Base-by-base conservation (phyloP, 805 yeast species). In the Yarrowia sp. region DNA sequence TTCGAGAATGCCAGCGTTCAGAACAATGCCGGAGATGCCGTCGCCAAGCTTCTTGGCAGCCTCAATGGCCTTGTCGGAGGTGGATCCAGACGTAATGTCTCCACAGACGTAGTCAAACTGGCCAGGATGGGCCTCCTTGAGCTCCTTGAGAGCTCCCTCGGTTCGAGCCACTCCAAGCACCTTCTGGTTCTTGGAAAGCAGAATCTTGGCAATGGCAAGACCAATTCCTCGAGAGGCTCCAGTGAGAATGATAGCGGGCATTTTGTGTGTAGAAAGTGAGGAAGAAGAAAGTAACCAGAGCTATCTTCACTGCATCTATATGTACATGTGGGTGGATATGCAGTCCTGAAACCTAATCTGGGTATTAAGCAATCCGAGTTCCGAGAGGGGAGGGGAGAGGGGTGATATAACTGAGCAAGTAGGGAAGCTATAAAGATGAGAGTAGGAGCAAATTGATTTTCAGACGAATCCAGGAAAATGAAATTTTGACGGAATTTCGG, bases 141-240 rank as follows among this genome's bases (percentile, higher is more conserved):
- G 76, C 43, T 79, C 76, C 26, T 79, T 74, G 69, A 91, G 75
- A 1, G 83, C 81, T 0, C 77, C 80, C 55, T 80, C 82, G 4
- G 90, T 81, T 73, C 98, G 85, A 0, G 97, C 93, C 38, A 91
- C 85, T 0, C 92, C 92, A 12, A 90, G 84, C 5, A 90, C 85
- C 46, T 81, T 80, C 0, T 84, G 76, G 14, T 75, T 71, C 0
- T 79, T 72, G 3, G 78, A 73, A 1, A 92, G 78, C 19, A 85
- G 78, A 15, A 80, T 74, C 46, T 84, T 82, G 3, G 89, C 91
- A 72, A 89, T 86, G 0, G 92, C 84, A n/a, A 82, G 84, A 2
- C 99, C 99, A 74, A 94, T 89, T 5, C 98, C 97, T 67, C 78
- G 64, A 7, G 81, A 78, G 16, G 77, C 79, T n/a, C 80, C 80